Conservation (phyloP, 306 rosid species). For the Amphicarpaea edgeworthii region DNA sequence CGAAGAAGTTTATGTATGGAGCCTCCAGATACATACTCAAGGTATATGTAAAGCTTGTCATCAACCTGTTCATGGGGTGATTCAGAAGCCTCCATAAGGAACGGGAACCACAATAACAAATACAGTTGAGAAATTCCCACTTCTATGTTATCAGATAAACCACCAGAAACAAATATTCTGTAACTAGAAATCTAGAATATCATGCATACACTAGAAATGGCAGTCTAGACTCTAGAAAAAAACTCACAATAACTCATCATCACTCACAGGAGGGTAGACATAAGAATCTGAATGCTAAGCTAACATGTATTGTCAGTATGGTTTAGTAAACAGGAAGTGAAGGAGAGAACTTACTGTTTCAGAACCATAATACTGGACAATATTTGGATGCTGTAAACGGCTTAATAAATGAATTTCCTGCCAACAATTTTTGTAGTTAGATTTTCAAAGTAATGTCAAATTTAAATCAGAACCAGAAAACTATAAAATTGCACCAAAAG, state of each 20-base stretch:
- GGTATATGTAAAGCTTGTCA: constrained; percentile 89
- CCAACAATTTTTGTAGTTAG: constrained; percentile 46
- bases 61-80: constrained; percentile 68
- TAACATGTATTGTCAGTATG: not conserved
- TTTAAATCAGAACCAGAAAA: constrained; percentile 47
- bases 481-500: constrained; percentile 27
- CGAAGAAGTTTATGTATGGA: constrained; percentile 95
- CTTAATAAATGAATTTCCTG: constrained; percentile 95
- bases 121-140: constrained; percentile 26
- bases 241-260: constrained; percentile 17
- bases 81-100: constrained; percentile 45
- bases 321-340: constrained; percentile 26
- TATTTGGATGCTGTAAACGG: constrained; percentile 95
- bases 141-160: constrained; percentile 30
- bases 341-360: constrained; percentile 73
- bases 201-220: constrained; percentile 16
- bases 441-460: constrained; percentile 37
- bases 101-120: constrained; percentile 29
- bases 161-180: constrained; percentile 25
- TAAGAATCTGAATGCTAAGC: constrained; percentile 34
- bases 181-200: constrained; percentile 38
- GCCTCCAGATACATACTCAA: constrained; percentile 98
- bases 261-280: constrained; percentile 15
- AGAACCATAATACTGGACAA: constrained; percentile 95
- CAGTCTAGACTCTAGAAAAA: not conserved